These are phyloP conservation scores for Solanum hybrid DNA, from an alignment of 305 asterid species.

Conservation along the genomic window DNA sequence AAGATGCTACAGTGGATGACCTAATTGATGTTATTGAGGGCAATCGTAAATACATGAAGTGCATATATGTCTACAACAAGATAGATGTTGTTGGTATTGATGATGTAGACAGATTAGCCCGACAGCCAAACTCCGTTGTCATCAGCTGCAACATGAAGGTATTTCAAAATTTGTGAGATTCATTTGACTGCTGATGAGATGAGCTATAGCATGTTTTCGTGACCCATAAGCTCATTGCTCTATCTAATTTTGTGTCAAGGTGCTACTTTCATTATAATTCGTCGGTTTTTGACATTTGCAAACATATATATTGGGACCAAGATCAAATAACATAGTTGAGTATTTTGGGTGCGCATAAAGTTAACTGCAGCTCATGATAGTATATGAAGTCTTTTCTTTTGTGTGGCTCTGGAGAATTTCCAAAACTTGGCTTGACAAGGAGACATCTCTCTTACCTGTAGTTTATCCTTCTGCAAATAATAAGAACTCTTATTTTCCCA, in stretches of 20 bases:
- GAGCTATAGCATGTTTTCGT: not conserved
- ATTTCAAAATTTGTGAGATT: conserved; percentile 1
- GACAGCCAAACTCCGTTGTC: conserved; percentile 88
- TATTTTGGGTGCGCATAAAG: not conserved
- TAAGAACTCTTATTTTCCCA: not conserved
- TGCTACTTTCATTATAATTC: not conserved
- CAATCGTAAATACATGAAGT: conserved; percentile 93
- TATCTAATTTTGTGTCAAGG: not conserved
- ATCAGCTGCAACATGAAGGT: conserved; percentile 92
- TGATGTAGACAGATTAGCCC: conserved; percentile 88
- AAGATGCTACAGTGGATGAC: conserved; percentile 98
- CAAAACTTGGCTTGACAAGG: not conserved
- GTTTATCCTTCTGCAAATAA: not conserved
- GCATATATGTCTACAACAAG: conserved; percentile 93
- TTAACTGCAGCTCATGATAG: not conserved
- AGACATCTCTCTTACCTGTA: not conserved
- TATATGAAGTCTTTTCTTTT: not conserved
- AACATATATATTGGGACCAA: not conserved
- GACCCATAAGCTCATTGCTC: not conserved
- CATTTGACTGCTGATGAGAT: not conserved
- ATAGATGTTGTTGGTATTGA: conserved; percentile 97
- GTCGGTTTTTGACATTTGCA: not conserved
- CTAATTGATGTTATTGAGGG: conserved; percentile 97
- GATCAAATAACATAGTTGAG: not conserved
- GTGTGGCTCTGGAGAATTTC: not conserved